These are phyloP conservation scores for Tagetes erecta DNA, from an alignment of 129 eudicot genomes.

Conservation along the genomic window DNA sequence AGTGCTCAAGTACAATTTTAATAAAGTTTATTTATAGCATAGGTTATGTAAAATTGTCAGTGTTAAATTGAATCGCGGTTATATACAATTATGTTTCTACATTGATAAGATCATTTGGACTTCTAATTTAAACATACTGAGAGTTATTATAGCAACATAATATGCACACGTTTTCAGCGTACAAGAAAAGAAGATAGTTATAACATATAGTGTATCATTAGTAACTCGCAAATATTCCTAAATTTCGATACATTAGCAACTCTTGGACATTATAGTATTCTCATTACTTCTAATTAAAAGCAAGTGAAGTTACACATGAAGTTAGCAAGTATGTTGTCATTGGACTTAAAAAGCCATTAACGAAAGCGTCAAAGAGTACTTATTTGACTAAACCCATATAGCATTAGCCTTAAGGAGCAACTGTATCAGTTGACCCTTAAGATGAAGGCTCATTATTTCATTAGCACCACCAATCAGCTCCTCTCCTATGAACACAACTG, in stretches of 20 bases:
- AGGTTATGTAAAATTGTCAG: too few species aligned
- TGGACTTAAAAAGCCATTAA: slow-evolving; percentile 13
- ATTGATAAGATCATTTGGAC: neutral
- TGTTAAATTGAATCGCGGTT: neutral
- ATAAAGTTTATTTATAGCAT: too few species aligned
- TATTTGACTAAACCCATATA: slow-evolving; percentile 28
- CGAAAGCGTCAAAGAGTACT: slow-evolving; percentile 13
- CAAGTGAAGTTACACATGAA: slow-evolving; percentile 21
- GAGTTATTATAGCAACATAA: neutral
- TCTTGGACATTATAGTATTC: slow-evolving; percentile 8
- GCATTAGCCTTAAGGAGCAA: slow-evolving; percentile 60
- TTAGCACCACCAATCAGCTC: slow-evolving; percentile 63
- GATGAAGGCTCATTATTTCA: slow-evolving; percentile 69
- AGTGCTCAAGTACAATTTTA: neutral
- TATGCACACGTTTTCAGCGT: neutral
- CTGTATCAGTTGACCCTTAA: slow-evolving; percentile 52
- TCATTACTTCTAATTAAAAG: slow-evolving; percentile 20
- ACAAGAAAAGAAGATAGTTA: neutral
- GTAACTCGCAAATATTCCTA: neutral
- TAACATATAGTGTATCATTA: neutral
- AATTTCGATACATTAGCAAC: neutral
- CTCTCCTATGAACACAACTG: slow-evolving; percentile 64
- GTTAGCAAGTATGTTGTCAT: slow-evolving; percentile 23
- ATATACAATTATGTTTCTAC: neutral
- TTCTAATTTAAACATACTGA: neutral